Percentiles rank a stretch among this genome's conserved stretches.
These are phyloP conservation scores for Brasenia schreberi DNA, from an alignment of 164 flowering plant species.

Conservation along the genomic window DNA sequence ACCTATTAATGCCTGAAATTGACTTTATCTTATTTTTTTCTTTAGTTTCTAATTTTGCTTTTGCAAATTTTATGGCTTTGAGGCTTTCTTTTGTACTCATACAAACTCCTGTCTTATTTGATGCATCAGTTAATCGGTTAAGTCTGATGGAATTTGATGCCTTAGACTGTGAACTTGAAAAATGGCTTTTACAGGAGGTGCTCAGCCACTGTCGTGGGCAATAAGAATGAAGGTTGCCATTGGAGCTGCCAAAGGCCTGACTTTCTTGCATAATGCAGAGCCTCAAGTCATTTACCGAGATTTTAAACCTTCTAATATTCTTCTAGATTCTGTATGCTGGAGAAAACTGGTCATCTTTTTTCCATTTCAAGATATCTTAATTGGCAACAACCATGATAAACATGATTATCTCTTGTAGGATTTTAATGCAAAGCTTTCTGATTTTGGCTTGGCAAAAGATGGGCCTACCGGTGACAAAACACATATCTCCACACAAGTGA, in stretches of 20 bases:
- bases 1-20: too few species aligned
- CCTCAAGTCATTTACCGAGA: constrained; percentile 80
- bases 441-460: constrained; percentile 90
- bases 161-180: background rate
- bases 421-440: constrained; percentile 74
- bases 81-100: too few species aligned
- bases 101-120: background rate
- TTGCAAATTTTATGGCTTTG: background rate
- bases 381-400: background rate
- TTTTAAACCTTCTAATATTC: constrained; percentile 80
- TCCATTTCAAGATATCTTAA: background rate
- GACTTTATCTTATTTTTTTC: too few species aligned
- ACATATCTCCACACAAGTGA: constrained; percentile 87
- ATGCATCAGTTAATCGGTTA: background rate
- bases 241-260: constrained; percentile 82
- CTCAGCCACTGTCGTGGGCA: constrained; percentile 81
- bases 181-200: constrained; percentile 40
- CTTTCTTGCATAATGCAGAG: constrained; percentile 68
- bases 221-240: constrained; percentile 76
- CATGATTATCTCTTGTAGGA: constrained; percentile 31
- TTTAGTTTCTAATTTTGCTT: background rate
- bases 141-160: background rate
- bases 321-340: constrained; percentile 61
- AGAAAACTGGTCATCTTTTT: background rate
- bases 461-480: constrained; percentile 90